Percentiles rank a stretch among this genome's conserved stretches.
Conservation (phyloP, 2,329 filamentous ascomycete genomes). For the Tolypocladium sp. region DNA sequence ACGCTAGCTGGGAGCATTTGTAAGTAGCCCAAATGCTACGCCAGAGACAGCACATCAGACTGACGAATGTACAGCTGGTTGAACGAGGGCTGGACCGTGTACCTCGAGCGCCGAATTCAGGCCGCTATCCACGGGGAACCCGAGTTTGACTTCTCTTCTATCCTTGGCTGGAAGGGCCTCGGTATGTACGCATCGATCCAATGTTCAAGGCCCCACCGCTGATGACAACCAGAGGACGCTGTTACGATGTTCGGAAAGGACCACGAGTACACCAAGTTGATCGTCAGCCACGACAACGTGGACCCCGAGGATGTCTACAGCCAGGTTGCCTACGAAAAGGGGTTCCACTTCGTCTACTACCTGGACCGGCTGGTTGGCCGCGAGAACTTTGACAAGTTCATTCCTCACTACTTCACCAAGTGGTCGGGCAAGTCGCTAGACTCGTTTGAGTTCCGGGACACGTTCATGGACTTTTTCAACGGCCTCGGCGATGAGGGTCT, state of each 20-base stretch:
- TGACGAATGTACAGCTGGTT: constrained; percentile 40
- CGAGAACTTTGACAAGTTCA: constrained; percentile 88
- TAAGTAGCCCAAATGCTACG: constrained; percentile 24
- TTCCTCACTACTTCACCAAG: constrained; percentile 84
- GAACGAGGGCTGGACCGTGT: constrained; percentile 85
- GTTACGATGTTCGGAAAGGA: constrained; percentile 71
- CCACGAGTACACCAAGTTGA: constrained; percentile 87
- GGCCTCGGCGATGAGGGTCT: constrained; percentile 52
- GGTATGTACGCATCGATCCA: constrained; percentile 27
- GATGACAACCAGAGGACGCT: constrained; percentile 50
- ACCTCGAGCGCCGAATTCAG: constrained; percentile 80
- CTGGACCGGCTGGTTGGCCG: constrained; percentile 80
- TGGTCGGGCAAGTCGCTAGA: constrained; percentile 84
- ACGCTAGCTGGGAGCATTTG: constrained; percentile 75
- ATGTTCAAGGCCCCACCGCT: not conserved
- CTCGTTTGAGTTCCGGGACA: constrained; percentile 88
- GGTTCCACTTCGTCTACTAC: constrained; percentile 87
- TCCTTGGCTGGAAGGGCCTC: constrained; percentile 90
- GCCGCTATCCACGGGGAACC: constrained; percentile 71
- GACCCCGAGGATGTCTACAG: constrained; percentile 96
- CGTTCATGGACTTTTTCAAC: constrained; percentile 77
- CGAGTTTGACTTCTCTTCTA: constrained; percentile 87
- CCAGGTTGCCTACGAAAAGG: constrained; percentile 89
- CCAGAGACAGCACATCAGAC: not conserved
- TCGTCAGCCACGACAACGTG: constrained; percentile 77